These are phyloP conservation scores for Diaporthe australafricana DNA, from an alignment of 2,329 filamentous ascomycete genomes.

Conservation along the genomic window DNA sequence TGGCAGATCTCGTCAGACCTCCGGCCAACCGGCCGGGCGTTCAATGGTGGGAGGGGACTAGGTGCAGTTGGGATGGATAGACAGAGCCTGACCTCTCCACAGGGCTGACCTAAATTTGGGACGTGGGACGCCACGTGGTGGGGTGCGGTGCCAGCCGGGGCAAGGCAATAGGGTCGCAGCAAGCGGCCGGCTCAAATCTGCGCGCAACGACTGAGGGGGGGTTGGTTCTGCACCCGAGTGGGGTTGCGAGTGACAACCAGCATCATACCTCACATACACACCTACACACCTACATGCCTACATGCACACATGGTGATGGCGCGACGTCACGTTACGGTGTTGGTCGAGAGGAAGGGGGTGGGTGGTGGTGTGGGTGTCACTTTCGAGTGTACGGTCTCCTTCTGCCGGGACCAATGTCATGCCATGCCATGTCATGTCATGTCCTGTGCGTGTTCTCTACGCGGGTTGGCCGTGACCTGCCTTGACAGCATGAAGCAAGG, in stretches of 20 bases:
- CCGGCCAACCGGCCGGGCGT: too few species aligned
- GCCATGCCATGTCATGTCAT: too few species aligned
- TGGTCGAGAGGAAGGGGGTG: too few species aligned
- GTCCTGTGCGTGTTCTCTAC: not conserved
- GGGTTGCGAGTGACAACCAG: not conserved
- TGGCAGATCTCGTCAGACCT: not conserved
- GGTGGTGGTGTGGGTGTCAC: too few species aligned
- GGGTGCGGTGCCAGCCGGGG: not conserved
- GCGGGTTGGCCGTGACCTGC: not conserved
- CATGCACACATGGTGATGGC: not conserved
- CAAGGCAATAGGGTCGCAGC: not conserved
- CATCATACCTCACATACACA: not conserved
- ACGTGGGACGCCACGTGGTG: slow-evolving; percentile 34
- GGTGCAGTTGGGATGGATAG: not conserved
- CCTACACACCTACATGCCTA: not conserved
- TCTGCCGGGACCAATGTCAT: too few species aligned
- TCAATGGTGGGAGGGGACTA: not conserved
- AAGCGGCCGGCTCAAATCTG: slow-evolving; percentile 11
- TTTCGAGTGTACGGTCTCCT: too few species aligned
- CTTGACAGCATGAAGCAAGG: not conserved
- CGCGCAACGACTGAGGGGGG: slow-evolving; percentile 1
- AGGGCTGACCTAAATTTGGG: slow-evolving; percentile 28
- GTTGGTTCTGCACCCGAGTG: not conserved
- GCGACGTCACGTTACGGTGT: not conserved
- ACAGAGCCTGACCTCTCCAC: not conserved